phyloP scores from a whole-genome alignment of 495 filamentous ascomycete genomes.

The Hypoxylon lienhwacheense region DNA sequence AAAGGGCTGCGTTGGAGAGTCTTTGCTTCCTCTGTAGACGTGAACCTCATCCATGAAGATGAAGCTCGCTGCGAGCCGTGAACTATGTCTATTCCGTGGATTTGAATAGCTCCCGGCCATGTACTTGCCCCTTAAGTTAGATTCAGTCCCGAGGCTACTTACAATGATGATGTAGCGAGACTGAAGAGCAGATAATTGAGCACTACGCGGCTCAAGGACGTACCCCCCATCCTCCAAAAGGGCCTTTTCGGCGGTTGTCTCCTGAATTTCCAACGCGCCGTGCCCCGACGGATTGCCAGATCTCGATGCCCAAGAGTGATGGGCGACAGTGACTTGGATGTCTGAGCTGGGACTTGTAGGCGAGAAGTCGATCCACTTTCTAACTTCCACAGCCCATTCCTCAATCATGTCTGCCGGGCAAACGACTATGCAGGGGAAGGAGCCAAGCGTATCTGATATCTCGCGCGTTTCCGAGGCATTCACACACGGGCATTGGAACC shows the following conservation, averaged over 20 bases:
- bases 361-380: background rate
- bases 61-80: background rate
- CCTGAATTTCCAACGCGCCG: too few species aligned
- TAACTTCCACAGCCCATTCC: background rate
- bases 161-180: too few species aligned
- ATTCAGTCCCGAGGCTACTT: too few species aligned
- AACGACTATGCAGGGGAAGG: background rate
- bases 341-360: background rate
- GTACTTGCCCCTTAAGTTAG: too few species aligned
- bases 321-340: background rate
- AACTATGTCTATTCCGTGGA: too few species aligned
- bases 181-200: too few species aligned
- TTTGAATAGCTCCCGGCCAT: too few species aligned
- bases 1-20: background rate
- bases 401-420: background rate
- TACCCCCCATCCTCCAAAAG: too few species aligned
- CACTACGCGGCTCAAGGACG: too few species aligned
- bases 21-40: background rate
- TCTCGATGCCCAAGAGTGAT: background rate
- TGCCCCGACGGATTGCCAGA: background rate
- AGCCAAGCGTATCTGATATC: background rate
- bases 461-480: background rate
- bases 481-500: slow-evolving; percentile 10
- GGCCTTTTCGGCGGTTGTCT: too few species aligned
- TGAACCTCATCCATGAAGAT: slow-evolving; percentile 20